Conservation (phyloP, 1,284 basidiomycete species). For the Tausonia pullulans region DNA sequence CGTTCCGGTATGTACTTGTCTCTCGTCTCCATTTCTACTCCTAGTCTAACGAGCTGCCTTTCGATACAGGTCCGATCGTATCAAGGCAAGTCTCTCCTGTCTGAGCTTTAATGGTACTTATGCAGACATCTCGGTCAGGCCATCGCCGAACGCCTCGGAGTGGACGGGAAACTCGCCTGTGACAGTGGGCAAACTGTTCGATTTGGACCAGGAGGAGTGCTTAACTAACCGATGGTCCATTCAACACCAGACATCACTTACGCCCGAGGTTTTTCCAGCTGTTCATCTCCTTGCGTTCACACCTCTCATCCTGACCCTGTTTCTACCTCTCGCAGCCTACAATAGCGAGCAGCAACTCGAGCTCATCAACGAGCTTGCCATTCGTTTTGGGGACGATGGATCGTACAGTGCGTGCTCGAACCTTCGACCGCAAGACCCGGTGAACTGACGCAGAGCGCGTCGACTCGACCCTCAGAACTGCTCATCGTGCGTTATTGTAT, state of each 20-base stretch:
- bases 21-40: too few species aligned
- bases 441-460: neutral
- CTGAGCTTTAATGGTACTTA: neutral
- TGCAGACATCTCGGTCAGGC: conserved; percentile 29
- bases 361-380: conserved; percentile 69
- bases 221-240: too few species aligned
- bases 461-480: conserved; percentile 19
- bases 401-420: conserved; percentile 23
- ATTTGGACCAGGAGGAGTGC: too few species aligned
- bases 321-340: neutral
- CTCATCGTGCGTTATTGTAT: conserved; percentile 25
- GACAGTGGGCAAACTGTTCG: conserved; percentile 37
- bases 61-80: conserved; percentile 46
- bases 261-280: conserved; percentile 50
- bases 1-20: conserved; percentile 56
- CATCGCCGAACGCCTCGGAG: conserved; percentile 82
- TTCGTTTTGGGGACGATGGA: conserved; percentile 42
- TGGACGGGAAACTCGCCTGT: conserved; percentile 71
- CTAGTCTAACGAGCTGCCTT: too few species aligned
- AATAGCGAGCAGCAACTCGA: conserved; percentile 50
- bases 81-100: conserved; percentile 35
- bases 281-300: too few species aligned
- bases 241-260: conserved; percentile 1
- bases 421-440: neutral
- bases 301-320: neutral